Percentiles rank a stretch among this genome's conserved stretches.
Evolutionary conservation across 805 yeast genomes (phyloP).

Genomic region (Wickerhamomyces xylosicus): DNA sequence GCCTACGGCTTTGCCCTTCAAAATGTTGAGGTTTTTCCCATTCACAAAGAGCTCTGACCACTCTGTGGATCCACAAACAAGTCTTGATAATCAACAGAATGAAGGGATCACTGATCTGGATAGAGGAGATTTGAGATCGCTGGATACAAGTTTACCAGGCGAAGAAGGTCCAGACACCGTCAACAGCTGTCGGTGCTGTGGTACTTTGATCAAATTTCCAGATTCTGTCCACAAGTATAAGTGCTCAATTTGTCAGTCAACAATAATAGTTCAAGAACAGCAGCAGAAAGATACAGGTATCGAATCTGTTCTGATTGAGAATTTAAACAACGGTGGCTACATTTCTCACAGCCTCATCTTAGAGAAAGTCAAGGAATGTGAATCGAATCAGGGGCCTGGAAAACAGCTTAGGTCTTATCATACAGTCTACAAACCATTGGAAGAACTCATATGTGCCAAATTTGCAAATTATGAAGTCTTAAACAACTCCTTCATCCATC

Average conservation of each 20-base stretch:
- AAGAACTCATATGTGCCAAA: slow-evolving; percentile 30
- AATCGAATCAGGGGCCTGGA: slow-evolving; percentile 1
- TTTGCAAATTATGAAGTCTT: slow-evolving; percentile 39
- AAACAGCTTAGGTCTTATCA: slow-evolving; percentile 5
- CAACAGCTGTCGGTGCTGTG: slow-evolving; percentile 36
- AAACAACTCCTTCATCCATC: slow-evolving; percentile 43
- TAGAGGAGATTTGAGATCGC: background rate
- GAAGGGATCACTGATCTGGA: too few relatives aligned
- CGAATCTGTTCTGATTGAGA: too few relatives aligned
- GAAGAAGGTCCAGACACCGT: slow-evolving; percentile 1
- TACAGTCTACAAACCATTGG: slow-evolving; percentile 38
- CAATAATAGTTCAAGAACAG: slow-evolving; percentile 18
- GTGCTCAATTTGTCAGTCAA: slow-evolving; percentile 55
- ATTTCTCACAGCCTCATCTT: slow-evolving; percentile 2
- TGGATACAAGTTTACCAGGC: background rate
- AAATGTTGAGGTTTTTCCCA: background rate
- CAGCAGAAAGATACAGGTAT: background rate
- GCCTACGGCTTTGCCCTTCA: too few relatives aligned
- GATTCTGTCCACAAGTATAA: slow-evolving; percentile 29
- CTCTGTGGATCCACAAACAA: too few relatives aligned
- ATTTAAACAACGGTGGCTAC: too few relatives aligned
- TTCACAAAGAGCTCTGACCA: background rate
- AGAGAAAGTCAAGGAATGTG: slow-evolving; percentile 3
- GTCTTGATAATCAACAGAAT: too few relatives aligned
- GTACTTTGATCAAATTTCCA: slow-evolving; percentile 30